Evolutionary conservation across 1,284 basidiomycete species (phyloP), one percentile per base, ranked within the genome.

Genomic region (Boletus hoseneyae): DNA sequence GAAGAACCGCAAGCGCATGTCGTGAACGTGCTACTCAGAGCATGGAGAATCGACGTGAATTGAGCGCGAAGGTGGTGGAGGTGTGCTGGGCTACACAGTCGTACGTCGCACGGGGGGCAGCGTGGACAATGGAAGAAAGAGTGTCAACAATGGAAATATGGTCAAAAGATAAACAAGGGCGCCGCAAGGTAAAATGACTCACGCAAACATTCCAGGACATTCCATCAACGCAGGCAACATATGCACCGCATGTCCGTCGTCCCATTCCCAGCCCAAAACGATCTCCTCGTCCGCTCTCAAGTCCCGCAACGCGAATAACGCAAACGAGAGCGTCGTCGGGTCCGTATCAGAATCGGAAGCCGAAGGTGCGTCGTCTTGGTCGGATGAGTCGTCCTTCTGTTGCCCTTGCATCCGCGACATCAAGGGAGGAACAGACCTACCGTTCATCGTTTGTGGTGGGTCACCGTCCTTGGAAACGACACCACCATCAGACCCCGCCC

Each of bases 211-310:
- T 36, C 74, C 70, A 6, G 79, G 77, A 18, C 73, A 72, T 57
- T 83, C 73, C 44, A 90, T 76, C 42, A 92, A 70, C 15, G 83
- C 81, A 4, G 88, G 89, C 0, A 97, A 72, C 44, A 81, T 74
- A 68, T 97, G 95, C 0, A 97, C 83, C 0, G 90, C 84, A 63
- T 93, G 90, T 6, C 84, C 83, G 61, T 97, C 94, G 59, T 97
- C 94, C 95, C 94, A 97, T 65, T 97, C 93, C 93, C 95, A 98
- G 0, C 88, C 90, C 0, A 97, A 70, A 0, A 95, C 83, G 35
- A 98, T 82, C 70, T 98, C 96, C 60, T 96, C 93, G 44, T 87
- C 78, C 33, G 82, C 80, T 52, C 79, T 79, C 52, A 97, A 77
- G 57, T 93, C 87, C 15, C 82, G 71, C 16, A 87, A 67, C 0